phyloP scores from a whole-genome alignment of 352 stramenopile species.

The Globisporangium middletonii region DNA sequence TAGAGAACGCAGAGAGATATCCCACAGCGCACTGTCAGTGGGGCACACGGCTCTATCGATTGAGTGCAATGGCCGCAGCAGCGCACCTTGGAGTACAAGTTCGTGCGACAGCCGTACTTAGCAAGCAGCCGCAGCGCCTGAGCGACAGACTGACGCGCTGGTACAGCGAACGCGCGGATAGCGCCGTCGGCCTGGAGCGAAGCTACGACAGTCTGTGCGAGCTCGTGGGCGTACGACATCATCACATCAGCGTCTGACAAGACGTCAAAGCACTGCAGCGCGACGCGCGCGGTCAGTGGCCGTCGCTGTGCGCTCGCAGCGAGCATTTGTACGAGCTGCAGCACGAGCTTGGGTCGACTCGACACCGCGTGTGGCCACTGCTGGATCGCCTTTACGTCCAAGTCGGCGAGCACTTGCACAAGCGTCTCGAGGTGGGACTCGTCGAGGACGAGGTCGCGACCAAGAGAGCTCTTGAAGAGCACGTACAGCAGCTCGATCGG shows the following conservation, averaged over 20 bases:
- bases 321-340: conserved; percentile 1
- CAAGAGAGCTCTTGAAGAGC: conserved; percentile 10
- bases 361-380: conserved; percentile 1
- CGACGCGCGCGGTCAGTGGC: neutral
- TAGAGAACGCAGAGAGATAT: neutral
- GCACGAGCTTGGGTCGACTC: neutral
- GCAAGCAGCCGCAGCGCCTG: neutral
- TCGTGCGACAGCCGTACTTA: neutral
- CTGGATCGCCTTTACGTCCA: conserved; percentile 5
- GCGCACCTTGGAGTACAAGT: conserved; percentile 3
- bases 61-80: no score
- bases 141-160: neutral
- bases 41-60: no score
- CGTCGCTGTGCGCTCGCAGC: neutral
- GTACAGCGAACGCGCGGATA: neutral
- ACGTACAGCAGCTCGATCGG: conserved; percentile 17
- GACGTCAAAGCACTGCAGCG: conserved; percentile 3
- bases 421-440: neutral
- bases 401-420: neutral
- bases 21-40: no score
- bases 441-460: conserved; percentile 1
- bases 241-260: conserved; percentile 5
- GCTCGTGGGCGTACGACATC: conserved; percentile 8
- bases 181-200: neutral
- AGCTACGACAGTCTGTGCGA: neutral